Conservation (phyloP, 2,329 filamentous ascomycete species). For the Calonectria ilicicola region DNA sequence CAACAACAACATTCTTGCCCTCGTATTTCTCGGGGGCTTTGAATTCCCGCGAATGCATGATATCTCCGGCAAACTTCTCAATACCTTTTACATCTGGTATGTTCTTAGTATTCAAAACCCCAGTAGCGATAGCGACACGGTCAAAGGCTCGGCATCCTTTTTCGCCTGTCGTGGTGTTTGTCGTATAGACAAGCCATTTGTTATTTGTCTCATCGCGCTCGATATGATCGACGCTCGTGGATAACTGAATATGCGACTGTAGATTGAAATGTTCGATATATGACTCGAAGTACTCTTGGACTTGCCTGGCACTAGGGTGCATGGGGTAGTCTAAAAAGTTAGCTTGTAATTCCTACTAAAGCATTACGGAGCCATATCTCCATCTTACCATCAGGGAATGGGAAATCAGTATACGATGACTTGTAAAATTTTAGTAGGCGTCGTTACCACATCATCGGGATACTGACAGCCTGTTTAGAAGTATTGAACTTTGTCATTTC, state of each 20-base stretch:
- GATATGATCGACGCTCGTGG: slow-evolving; percentile 40
- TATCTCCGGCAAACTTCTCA: slow-evolving; percentile 52
- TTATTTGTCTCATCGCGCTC: slow-evolving; percentile 39
- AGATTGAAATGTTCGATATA: slow-evolving; percentile 49
- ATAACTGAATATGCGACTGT: slow-evolving; percentile 41
- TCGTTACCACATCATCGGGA: not conserved
- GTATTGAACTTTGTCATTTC: slow-evolving; percentile 44
- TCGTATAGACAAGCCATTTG: slow-evolving; percentile 45
- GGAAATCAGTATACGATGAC: slow-evolving; percentile 49
- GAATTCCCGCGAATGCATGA: slow-evolving; percentile 55
- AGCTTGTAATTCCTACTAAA: not conserved
- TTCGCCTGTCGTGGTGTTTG: slow-evolving; percentile 36
- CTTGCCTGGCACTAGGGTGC: slow-evolving; percentile 42
- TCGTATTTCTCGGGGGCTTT: slow-evolving; percentile 48
- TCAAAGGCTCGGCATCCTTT: slow-evolving; percentile 44
- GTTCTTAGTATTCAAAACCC: slow-evolving; percentile 47
- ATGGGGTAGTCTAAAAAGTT: slow-evolving; percentile 31
- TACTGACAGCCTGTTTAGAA: slow-evolving; percentile 45
- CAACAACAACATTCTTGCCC: slow-evolving; percentile 57
- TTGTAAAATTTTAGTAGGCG: slow-evolving; percentile 25
- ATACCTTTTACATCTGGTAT: slow-evolving; percentile 51
- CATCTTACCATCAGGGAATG: slow-evolving; percentile 44
- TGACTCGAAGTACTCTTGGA: slow-evolving; percentile 47
- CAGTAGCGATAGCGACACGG: slow-evolving; percentile 51
- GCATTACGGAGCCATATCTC: not conserved